Percentiles rank a stretch among this genome's conserved stretches.
Conservation (phyloP, 495 filamentous ascomycete genomes). For the Parathielavia appendiculata region DNA sequence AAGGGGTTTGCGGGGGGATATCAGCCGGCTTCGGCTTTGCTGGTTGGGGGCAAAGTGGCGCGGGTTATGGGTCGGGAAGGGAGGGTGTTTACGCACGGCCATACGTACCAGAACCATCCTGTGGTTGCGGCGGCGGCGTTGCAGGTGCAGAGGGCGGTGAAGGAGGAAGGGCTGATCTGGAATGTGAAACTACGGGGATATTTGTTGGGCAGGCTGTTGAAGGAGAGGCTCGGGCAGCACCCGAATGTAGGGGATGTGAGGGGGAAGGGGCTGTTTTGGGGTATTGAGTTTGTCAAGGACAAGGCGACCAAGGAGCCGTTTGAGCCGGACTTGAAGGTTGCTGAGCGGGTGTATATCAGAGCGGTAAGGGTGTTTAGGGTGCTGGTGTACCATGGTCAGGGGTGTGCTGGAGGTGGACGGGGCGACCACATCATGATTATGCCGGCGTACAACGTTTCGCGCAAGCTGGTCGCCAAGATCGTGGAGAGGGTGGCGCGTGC, state of each 20-base stretch:
- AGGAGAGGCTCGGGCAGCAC: slow-evolving; percentile 38
- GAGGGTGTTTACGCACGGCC: slow-evolving; percentile 49
- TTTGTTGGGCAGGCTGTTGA: slow-evolving; percentile 43
- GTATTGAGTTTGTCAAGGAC: slow-evolving; percentile 51
- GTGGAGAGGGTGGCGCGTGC: slow-evolving; percentile 19
- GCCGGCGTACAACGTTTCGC: slow-evolving; percentile 23
- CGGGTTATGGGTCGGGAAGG: slow-evolving; percentile 55
- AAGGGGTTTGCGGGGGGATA: slow-evolving; percentile 60
- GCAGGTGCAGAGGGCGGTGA: slow-evolving; percentile 50
- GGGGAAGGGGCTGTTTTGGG: slow-evolving; percentile 59
- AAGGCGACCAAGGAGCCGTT: slow-evolving; percentile 50
- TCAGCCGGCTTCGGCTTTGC: slow-evolving; percentile 24
- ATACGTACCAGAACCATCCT: slow-evolving; percentile 59
- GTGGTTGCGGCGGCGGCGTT: slow-evolving; percentile 52
- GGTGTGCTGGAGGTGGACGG: slow-evolving; percentile 55
- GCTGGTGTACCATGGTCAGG: slow-evolving; percentile 61
- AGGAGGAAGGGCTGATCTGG: slow-evolving; percentile 44
- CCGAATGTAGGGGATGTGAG: slow-evolving; percentile 59
- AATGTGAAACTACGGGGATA: slow-evolving; percentile 48
- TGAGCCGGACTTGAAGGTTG: slow-evolving; percentile 33
- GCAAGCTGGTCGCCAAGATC: slow-evolving; percentile 14
- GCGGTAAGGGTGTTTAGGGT: slow-evolving; percentile 51
- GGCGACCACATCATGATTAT: slow-evolving; percentile 72
- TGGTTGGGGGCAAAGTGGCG: slow-evolving; percentile 16
- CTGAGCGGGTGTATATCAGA: slow-evolving; percentile 46